These are phyloP conservation scores for Xylaria sp. DNA, from an alignment of 2,329 filamentous ascomycete genomes.

Conservation along the genomic window DNA sequence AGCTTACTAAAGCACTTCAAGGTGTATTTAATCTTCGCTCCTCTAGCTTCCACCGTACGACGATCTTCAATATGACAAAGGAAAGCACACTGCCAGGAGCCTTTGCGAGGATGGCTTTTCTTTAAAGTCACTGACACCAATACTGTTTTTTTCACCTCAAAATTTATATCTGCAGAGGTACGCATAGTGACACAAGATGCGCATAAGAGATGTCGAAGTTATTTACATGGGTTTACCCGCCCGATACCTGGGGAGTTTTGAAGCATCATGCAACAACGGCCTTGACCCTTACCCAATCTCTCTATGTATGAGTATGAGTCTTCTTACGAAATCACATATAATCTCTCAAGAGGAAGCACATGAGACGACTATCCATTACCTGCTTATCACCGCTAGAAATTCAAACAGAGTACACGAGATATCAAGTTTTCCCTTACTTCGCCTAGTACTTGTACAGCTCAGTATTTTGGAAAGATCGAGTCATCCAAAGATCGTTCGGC, in stretches of 20 bases:
- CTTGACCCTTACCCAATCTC: not conserved
- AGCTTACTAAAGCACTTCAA: constrained; percentile 29
- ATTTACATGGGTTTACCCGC: not conserved
- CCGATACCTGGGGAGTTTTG: constrained; percentile 22
- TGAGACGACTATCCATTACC: not conserved
- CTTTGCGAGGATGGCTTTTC: no score
- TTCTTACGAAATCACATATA: not conserved
- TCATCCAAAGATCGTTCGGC: not conserved
- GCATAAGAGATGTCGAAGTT: constrained; percentile 1
- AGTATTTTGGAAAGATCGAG: not conserved
- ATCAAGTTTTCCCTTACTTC: no score
- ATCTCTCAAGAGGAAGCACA: not conserved
- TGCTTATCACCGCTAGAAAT: no score
- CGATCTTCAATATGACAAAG: not conserved
- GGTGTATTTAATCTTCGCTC: not conserved
- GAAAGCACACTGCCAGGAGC: no score
- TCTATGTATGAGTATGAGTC: not conserved
- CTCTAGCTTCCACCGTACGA: not conserved
- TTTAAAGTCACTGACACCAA: no score
- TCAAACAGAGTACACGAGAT: not conserved
- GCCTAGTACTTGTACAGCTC: no score
- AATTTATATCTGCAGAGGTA: not conserved
- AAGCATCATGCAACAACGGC: constrained; percentile 25
- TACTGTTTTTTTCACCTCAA: no score
- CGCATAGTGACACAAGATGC: not conserved